A percentile compares a stretch with the other conserved stretches of the same genome.
Conservation (phyloP, 2,329 filamentous ascomycete species). For the Hymenoscyphus infarciens region DNA sequence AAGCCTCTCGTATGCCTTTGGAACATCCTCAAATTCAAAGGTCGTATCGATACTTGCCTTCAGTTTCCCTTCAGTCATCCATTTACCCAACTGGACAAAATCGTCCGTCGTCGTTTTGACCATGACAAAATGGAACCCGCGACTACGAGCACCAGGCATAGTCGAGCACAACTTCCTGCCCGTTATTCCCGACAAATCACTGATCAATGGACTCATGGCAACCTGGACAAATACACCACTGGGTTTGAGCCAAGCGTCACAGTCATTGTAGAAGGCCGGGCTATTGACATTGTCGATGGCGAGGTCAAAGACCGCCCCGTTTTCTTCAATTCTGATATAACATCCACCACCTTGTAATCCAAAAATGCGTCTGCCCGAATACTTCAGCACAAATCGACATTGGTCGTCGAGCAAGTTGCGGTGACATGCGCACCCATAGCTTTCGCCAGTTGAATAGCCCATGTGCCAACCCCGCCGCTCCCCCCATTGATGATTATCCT, state of each 20-base stretch:
- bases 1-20: constrained; percentile 55
- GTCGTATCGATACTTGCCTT: constrained; percentile 51
- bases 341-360: constrained; percentile 16
- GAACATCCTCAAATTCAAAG: constrained; percentile 53
- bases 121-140: constrained; percentile 43
- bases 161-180: constrained; percentile 16
- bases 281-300: constrained; percentile 26
- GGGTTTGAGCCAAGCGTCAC: constrained; percentile 21
- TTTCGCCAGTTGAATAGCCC: constrained; percentile 61
- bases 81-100: constrained; percentile 47
- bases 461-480: constrained; percentile 57
- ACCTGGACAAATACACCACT: constrained; percentile 37
- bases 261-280: constrained; percentile 18
- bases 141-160: constrained; percentile 29
- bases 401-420: constrained; percentile 53
- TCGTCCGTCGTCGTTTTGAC: constrained; percentile 48
- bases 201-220: constrained; percentile 57
- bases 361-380: constrained; percentile 47
- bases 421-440: constrained; percentile 55
- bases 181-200: constrained; percentile 1
- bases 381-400: constrained; percentile 51
- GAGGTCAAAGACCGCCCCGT: constrained; percentile 21
- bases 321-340: constrained; percentile 16
- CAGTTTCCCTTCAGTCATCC: constrained; percentile 57
- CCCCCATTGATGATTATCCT: constrained; percentile 63